Conservation (phyloP, 208 protist species). For the Angomonas ambiguus region DNA sequence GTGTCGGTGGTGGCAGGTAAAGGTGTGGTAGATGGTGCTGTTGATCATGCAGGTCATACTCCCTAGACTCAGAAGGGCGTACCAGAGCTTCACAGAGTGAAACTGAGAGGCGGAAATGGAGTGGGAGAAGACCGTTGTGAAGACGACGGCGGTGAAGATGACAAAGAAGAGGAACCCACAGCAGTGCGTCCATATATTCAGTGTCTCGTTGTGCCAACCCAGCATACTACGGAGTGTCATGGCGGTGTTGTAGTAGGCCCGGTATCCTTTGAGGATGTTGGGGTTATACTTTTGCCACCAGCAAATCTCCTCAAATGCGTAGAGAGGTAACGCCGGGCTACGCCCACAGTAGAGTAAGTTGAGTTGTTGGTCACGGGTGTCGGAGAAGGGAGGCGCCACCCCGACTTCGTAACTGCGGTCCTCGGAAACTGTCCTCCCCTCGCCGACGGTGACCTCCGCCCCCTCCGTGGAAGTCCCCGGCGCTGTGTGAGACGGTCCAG, state of each 20-base stretch:
- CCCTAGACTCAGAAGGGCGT: slow-evolving; percentile 28
- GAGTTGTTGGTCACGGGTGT: neutral
- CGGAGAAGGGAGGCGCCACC: neutral
- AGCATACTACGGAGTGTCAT: slow-evolving; percentile 63
- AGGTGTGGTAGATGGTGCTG: slow-evolving; percentile 43
- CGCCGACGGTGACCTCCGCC: no score
- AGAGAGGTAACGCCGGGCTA: slow-evolving; percentile 33
- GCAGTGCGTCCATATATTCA: slow-evolving; percentile 86
- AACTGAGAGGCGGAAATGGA: slow-evolving; percentile 6
- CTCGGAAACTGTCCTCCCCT: neutral
- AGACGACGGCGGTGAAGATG: slow-evolving; percentile 33
- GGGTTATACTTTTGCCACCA: slow-evolving; percentile 39
- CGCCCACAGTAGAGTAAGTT: slow-evolving; percentile 18
- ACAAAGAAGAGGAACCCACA: slow-evolving; percentile 62
- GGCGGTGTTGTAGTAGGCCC: slow-evolving; percentile 52
- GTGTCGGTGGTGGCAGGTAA: slow-evolving; percentile 29
- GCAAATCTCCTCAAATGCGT: slow-evolving; percentile 32
- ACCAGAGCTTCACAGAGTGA: slow-evolving; percentile 1
- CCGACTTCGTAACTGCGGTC: neutral
- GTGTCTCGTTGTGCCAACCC: slow-evolving; percentile 80
- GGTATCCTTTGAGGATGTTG: slow-evolving; percentile 60
- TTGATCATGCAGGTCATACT: slow-evolving; percentile 36
- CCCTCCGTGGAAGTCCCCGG: no score
- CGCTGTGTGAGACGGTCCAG: no score
- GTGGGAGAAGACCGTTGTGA: slow-evolving; percentile 18